A percentile compares a stretch with the other conserved stretches of the same genome.
Evolutionary conservation across 768 basidiomycete species (phyloP).

Genomic region (Sporobolomyces pararoseus): DNA sequence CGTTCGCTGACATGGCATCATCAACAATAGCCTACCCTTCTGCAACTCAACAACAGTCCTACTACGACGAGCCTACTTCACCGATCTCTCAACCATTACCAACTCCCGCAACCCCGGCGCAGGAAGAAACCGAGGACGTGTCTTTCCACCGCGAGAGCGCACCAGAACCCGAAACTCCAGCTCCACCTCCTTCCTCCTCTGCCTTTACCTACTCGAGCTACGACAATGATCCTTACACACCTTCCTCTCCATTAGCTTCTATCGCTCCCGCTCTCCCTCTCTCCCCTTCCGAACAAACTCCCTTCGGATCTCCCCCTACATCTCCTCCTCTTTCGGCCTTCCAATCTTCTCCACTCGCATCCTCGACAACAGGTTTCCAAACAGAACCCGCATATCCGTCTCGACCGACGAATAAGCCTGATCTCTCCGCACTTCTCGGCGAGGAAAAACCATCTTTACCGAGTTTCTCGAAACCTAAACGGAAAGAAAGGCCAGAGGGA

Average conservation of each 20-base stretch:
- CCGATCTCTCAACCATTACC: neutral
- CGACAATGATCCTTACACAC: neutral
- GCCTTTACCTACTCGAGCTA: slow-evolving; percentile 3
- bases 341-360: neutral
- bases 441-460: slow-evolving; percentile 35
- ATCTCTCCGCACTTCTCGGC: slow-evolving; percentile 33
- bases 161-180: slow-evolving; percentile 29
- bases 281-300: slow-evolving; percentile 17
- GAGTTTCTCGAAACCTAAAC: slow-evolving; percentile 13
- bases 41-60: slow-evolving; percentile 6
- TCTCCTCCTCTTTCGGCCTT: neutral
- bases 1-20: slow-evolving; percentile 35
- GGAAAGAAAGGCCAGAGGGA: slow-evolving; percentile 3
- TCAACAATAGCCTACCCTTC: slow-evolving; percentile 1
- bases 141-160: slow-evolving; percentile 18
- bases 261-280: neutral
- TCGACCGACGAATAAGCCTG: neutral
- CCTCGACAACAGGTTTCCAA: neutral
- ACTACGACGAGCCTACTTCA: neutral
- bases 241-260: neutral
- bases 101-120: neutral
- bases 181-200: neutral
- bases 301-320: slow-evolving; percentile 30
- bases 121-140: slow-evolving; percentile 1
- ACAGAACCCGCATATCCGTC: neutral